Evolutionary conservation across 495 filamentous ascomycete species (phyloP), one percentile per base, ranked within the genome.

Genomic region (Pyronema omphalodes): DNA sequence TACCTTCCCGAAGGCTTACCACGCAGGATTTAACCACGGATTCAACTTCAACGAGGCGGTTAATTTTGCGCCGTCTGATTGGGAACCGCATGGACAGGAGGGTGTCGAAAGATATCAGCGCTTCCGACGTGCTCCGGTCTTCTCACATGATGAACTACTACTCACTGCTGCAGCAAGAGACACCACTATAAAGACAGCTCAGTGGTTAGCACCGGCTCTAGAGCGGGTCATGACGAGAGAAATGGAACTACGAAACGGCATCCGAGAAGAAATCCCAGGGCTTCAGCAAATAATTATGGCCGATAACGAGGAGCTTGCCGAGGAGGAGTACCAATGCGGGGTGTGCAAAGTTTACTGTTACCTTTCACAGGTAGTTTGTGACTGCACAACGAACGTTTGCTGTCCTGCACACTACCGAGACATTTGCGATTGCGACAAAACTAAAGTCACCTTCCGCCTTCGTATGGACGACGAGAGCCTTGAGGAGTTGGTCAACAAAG

Each of bases 11-110:
- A 83, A 93, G 61, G 86, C 86, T 5, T 93, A 93, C 58, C 86
- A 93, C 67, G 86, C 86, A 7, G 86, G 86, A 0, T 93, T 93
- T 70, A 99, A 93, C 63, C 93, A 83, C 65, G 91, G 83, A 7
- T 98, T 99, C 74, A 99, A 99, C 64, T 94, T 96, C 71, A 99
- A 99, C 56, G 91, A 99, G 65, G 91, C 91, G 1, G 91, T 99
- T 55, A 99, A 99, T 65, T 96, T 99, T 67, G 93, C 91, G 3
- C 91, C 91, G 9, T 71, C 70, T n/a, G 91, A 96, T 64, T 99
- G 91, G 91, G 91, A 96, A 64, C 88, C 86, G 0, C 91, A 78
- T 70, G 91, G 91, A 5, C 83, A 89, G 56, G 73, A 77, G 40
- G 88, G 89, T 15, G 88, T 95, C 4, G 78, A 88, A 59, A 76